These are phyloP conservation scores for Saccharomycopsis hybrid DNA, from an alignment of 1,139 yeast genomes.

Conservation along the genomic window DNA sequence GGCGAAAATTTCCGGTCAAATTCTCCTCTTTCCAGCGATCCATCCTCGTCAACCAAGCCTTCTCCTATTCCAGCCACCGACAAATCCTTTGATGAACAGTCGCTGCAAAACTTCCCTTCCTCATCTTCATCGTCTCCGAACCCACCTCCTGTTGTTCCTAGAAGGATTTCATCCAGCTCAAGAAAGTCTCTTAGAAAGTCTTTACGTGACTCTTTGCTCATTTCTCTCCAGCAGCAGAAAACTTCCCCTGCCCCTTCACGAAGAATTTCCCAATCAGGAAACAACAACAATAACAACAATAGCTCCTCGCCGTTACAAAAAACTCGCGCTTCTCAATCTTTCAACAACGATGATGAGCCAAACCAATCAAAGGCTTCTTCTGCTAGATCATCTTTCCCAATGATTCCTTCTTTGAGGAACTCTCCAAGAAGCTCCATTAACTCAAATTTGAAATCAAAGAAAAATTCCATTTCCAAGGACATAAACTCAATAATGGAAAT, in stretches of 20 bases:
- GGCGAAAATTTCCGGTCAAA: too few species aligned
- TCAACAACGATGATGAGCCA: too few species aligned
- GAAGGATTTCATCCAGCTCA: slow-evolving; percentile 9
- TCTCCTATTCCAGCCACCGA: too few species aligned
- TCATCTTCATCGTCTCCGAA: too few species aligned
- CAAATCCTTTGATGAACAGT: too few species aligned
- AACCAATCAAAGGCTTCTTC: not conserved
- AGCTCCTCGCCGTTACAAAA: too few species aligned
- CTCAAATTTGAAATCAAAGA: slow-evolving; percentile 9
- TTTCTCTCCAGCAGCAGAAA: slow-evolving; percentile 14
- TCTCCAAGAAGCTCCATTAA: slow-evolving; percentile 14
- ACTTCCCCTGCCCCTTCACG: slow-evolving; percentile 15
- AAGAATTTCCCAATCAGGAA: slow-evolving; percentile 10
- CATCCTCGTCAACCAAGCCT: too few species aligned
- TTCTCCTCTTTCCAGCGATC: too few species aligned
- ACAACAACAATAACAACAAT: not conserved
- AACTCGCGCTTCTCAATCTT: too few species aligned
- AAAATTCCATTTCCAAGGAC: slow-evolving; percentile 8
- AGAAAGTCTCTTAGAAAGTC: slow-evolving; percentile 17
- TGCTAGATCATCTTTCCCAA: slow-evolving; percentile 9
- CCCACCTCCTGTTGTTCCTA: slow-evolving; percentile 2
- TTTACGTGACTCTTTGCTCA: slow-evolving; percentile 15
- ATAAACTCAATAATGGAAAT: slow-evolving; percentile 17
- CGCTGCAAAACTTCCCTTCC: too few species aligned
- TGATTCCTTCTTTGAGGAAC: slow-evolving; percentile 19